Conservation (phyloP, 345 rosid genomes). For the Toxicodendron radicans region DNA sequence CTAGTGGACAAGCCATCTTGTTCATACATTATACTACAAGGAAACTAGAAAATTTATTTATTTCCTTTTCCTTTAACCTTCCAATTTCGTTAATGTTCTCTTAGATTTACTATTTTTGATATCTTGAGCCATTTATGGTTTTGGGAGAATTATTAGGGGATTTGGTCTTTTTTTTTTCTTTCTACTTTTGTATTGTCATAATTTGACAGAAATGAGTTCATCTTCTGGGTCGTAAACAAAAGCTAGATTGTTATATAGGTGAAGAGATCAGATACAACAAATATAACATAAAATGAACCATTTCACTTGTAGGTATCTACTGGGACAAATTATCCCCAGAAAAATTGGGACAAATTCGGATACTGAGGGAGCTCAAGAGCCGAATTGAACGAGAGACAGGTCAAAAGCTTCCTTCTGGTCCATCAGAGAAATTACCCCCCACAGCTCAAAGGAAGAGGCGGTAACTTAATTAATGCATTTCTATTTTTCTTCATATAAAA, state of each 20-base stretch:
- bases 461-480: slow-evolving; percentile 6
- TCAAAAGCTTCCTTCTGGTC: slow-evolving; percentile 65
- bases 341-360: slow-evolving; percentile 71
- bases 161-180: background rate
- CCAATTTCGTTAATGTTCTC: too few relatives aligned
- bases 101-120: too few relatives aligned
- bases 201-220: too few relatives aligned
- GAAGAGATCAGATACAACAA: background rate
- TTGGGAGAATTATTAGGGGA: background rate
- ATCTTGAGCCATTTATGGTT: background rate
- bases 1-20: background rate
- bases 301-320: slow-evolving; percentile 54
- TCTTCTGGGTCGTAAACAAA: background rate
- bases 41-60: too few relatives aligned
- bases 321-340: slow-evolving; percentile 85
- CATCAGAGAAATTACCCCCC: slow-evolving; percentile 73
- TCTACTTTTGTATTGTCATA: too few relatives aligned
- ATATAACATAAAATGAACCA: background rate
- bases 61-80: too few relatives aligned
- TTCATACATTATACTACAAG: background rate
- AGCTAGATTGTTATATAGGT: background rate
- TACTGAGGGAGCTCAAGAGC: slow-evolving; percentile 74
- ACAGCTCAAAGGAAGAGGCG: slow-evolving; percentile 52
- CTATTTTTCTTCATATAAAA: background rate
- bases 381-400: slow-evolving; percentile 67